phyloP scores from a whole-genome alignment of 1,284 basidiomycete species.

The Apiotrichum siamense region DNA sequence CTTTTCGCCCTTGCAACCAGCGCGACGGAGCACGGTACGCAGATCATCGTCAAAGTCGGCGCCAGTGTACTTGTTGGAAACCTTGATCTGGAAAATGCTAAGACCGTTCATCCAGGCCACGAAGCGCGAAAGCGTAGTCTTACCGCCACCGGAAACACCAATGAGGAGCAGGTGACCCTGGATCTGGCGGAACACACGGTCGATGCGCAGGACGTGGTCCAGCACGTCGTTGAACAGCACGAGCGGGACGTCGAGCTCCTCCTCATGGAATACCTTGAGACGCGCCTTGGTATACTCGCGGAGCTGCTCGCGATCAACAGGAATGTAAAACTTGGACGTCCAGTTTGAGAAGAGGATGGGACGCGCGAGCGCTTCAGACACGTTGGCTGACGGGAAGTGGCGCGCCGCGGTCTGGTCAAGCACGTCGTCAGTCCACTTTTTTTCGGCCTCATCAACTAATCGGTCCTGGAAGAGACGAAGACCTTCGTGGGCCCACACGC shows the following conservation, averaged over 20 bases:
- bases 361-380: conserved; percentile 70
- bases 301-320: conserved; percentile 86
- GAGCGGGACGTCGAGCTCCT: conserved; percentile 95
- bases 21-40: conserved; percentile 81
- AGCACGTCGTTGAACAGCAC: conserved; percentile 98
- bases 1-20: conserved; percentile 98
- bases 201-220: conserved; percentile 94
- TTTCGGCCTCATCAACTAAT: conserved; percentile 84
- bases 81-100: conserved; percentile 98
- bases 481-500: conserved; percentile 98
- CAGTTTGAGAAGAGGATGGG: conserved; percentile 98
- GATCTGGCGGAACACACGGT: conserved; percentile 97
- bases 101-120: conserved; percentile 99
- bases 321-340: conserved; percentile 96
- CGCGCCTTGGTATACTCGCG: conserved; percentile 96
- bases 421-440: conserved; percentile 87
- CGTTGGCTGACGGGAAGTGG: conserved; percentile 88
- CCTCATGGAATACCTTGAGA: conserved; percentile 90
- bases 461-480: conserved; percentile 97
- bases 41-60: conserved; percentile 98
- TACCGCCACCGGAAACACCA: conserved; percentile 95
- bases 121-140: conserved; percentile 97
- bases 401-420: conserved; percentile 78
- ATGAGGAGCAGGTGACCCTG: conserved; percentile 95
- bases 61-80: conserved; percentile 96